Base-by-base conservation (phyloP, 441 rosid genomes). In the Gossypium aridum region DNA sequence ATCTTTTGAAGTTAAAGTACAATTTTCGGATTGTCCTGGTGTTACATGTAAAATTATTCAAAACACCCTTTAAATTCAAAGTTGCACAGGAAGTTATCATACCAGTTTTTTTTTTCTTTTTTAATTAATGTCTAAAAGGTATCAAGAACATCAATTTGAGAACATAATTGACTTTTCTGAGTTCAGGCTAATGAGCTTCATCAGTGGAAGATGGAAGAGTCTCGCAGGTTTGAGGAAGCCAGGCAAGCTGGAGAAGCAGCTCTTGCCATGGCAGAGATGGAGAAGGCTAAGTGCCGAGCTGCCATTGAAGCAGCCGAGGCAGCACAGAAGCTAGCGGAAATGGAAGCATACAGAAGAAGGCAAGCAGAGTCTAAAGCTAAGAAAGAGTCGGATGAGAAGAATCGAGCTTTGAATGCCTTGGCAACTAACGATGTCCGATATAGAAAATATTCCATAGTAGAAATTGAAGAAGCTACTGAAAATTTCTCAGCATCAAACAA, bases 291-390 rank as follows among this genome's bases (percentile, higher is more conserved):
- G 83, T 85, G 92, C 80, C 83, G 56, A 83, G 90, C 86, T 23
- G 92, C 97, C 23, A 79, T 87, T 20, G 93, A 92, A 73, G 94
- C 91, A 65, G 94, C 93, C 1, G 91, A 86, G 79, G 82, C 85
- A 80, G 83, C 97, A 0, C 87, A 87, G 77, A 85, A 31, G 86
- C 72, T 85, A 67, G 97, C 93, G n/a, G 88, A 87, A 78, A 75
- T 82, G 71, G 93, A 92, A 79, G 87, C 86, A 51, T 83, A 78
- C 51, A 90, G 84, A 80, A 89, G 93, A 78, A 87, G 55, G 76
- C 79, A 80, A 19, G 93, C 92, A 12, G 92, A 89, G 79, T 70
- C 75, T 56, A 92, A 86, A 81, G 93, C 89, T 0, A 81, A 71
- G 74, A 74, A 63, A 64, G 93, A 92, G 78, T 70, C 83, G 1